phyloP scores from a whole-genome alignment of 2,329 filamentous ascomycete species.

The Pseudocercospora vitis region DNA sequence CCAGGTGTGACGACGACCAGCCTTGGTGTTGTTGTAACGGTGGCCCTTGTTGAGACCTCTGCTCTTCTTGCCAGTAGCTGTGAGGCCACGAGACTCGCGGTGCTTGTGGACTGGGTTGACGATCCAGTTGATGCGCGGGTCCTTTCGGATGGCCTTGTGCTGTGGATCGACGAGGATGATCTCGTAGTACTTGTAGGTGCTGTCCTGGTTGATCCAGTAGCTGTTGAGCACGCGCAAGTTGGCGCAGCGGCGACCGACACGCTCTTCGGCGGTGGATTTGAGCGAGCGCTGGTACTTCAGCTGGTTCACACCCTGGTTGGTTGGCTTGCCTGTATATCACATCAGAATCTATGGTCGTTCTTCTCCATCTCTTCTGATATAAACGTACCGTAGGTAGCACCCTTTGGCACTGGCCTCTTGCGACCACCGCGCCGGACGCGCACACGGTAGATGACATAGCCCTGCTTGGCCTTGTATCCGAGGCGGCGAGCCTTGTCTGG shows the following conservation, averaged over 20 bases:
- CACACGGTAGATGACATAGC: constrained; percentile 99
- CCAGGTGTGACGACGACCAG: constrained; percentile 99
- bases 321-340: constrained; percentile 80
- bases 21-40: constrained; percentile 97
- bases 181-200: constrained; percentile 99
- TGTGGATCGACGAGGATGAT: constrained; percentile 99
- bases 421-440: constrained; percentile 98
- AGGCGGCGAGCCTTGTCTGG: constrained; percentile 99
- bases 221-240: constrained; percentile 99
- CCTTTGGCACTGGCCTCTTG: constrained; percentile 95
- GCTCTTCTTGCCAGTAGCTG: constrained; percentile 98
- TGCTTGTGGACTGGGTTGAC: constrained; percentile 99
- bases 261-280: constrained; percentile 97
- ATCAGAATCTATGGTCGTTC: constrained; percentile 30
- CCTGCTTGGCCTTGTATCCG: constrained; percentile 99
- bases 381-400: constrained; percentile 92
- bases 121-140: constrained; percentile 99
- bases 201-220: constrained; percentile 99
- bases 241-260: constrained; percentile 97
- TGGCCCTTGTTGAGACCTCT: constrained; percentile 99
- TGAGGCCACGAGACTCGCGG: constrained; percentile 96
- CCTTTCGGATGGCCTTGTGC: constrained; percentile 99
- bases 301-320: constrained; percentile 99
- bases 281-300: constrained; percentile 99
- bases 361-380: constrained; percentile 8